Percentiles rank a stretch among this genome's conserved stretches.
phyloP scores from a whole-genome alignment of 768 basidiomycete genomes.

The Kwoniella sp. region DNA sequence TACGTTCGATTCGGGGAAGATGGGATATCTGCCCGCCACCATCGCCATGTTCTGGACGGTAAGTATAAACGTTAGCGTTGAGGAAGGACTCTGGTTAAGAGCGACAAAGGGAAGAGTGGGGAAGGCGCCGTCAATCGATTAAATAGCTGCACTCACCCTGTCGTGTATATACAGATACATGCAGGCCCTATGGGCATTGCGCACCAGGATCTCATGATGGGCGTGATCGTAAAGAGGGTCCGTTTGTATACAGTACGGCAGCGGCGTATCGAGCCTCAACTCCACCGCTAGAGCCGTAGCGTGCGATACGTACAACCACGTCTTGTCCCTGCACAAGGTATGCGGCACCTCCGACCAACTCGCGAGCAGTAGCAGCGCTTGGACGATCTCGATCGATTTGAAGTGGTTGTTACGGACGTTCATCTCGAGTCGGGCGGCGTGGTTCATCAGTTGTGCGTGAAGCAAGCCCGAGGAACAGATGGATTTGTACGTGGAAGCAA shows the following conservation, averaged over 20 bases:
- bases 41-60: slow-evolving; percentile 23
- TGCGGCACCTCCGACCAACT: slow-evolving; percentile 19
- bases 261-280: slow-evolving; percentile 16
- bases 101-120: neutral
- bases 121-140: no score
- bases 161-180: slow-evolving; percentile 21
- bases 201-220: slow-evolving; percentile 16
- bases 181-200: slow-evolving; percentile 25
- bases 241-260: slow-evolving; percentile 20
- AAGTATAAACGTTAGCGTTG: neutral
- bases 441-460: slow-evolving; percentile 12
- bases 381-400: slow-evolving; percentile 26
- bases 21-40: slow-evolving; percentile 25
- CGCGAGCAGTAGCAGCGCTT: slow-evolving; percentile 17
- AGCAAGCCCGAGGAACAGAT: slow-evolving; percentile 13
- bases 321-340: slow-evolving; percentile 17
- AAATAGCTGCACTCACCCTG: slow-evolving; percentile 14
- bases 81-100: no score
- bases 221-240: slow-evolving; percentile 16
- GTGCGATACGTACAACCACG: slow-evolving; percentile 23
- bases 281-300: slow-evolving; percentile 23
- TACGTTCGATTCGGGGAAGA: slow-evolving; percentile 21
- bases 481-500: slow-evolving; percentile 12
- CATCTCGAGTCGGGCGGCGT: slow-evolving; percentile 8
- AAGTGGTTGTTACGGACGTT: slow-evolving; percentile 16